Base-by-base conservation (phyloP, 1,284 basidiomycete species). In the Ustilago shanxiensis region DNA sequence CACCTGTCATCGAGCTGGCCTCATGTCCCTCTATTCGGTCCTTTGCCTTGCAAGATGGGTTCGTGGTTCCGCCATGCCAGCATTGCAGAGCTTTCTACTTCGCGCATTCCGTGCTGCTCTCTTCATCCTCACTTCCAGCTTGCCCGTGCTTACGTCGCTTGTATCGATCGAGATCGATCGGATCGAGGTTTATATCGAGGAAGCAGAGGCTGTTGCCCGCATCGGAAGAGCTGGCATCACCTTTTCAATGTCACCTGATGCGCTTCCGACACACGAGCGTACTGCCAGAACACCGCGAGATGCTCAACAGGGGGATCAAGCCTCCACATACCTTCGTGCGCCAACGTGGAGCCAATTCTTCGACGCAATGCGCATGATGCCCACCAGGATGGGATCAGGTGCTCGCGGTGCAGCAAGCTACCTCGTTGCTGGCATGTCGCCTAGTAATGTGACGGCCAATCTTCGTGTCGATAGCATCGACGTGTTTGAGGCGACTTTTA, bases 151-250 rank as follows among this genome's bases (percentile, higher is more conserved):
- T 29, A 80, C 74, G 16, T 79, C 79, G 1, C 54, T 85, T 31
- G 57, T 85, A 45, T 83, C 80, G 10, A 52, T 85, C 59, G 76
- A 84, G 29, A 57, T 85, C 11, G 74, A 76, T 31, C 66, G 79
- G 20, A 60, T 80, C 47, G 77, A 79, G 47, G 47, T 84, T 24
- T 75, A 72, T 37, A 35, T 80, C 5, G 57, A 77, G 22, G 81
- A 81, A 39, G 71, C 68, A 3, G 79, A 79, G 35, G 51, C 79
- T 4, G 78, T 76, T 1, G 49, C 64, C 6, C 75, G 72, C 11
- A 72, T 83, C 37, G 69, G 69, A n/a, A 41, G 71, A 35, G 64
- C 78, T 18, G 77, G 76, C n/a, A 50, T 72, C 51, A 66, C 60
- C 26, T 78, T 80, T 26, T 61, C 67, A 49, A 82, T 82, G 79